phyloP scores from a whole-genome alignment of 306 rosid species.

The Cercis canadensis region DNA sequence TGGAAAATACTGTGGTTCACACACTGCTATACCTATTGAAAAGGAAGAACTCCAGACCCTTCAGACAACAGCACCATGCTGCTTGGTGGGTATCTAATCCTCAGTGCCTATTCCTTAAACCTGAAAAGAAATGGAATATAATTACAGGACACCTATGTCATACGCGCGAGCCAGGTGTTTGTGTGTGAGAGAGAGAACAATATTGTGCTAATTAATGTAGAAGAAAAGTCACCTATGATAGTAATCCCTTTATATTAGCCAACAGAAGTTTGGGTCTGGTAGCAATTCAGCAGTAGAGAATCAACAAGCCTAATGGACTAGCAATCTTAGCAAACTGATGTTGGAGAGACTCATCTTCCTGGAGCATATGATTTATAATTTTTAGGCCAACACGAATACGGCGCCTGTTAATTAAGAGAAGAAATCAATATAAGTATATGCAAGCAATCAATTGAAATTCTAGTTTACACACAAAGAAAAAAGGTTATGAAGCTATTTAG shows the following conservation, averaged over 20 bases:
- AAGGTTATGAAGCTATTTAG: too few relatives aligned
- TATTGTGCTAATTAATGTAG: background rate
- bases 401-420: conserved; percentile 57
- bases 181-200: background rate
- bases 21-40: conserved; percentile 30
- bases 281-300: conserved; percentile 36
- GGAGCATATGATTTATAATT: conserved; percentile 44
- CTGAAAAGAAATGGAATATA: conserved; percentile 38
- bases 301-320: conserved; percentile 39
- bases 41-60: conserved; percentile 30
- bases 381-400: conserved; percentile 84
- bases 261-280: conserved; percentile 39
- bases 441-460: conserved; percentile 10
- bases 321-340: conserved; percentile 36
- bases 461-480: background rate
- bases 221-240: conserved; percentile 52
- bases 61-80: conserved; percentile 11
- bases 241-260: conserved; percentile 32
- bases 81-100: background rate
- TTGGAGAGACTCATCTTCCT: conserved; percentile 52
- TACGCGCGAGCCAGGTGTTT: background rate
- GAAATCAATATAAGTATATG: conserved; percentile 26
- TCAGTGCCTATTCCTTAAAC: conserved; percentile 34
- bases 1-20: conserved; percentile 38
- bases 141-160: conserved; percentile 23